Conservation (phyloP, 108 stramenopile species). For the Skeletonema marinoi region DNA sequence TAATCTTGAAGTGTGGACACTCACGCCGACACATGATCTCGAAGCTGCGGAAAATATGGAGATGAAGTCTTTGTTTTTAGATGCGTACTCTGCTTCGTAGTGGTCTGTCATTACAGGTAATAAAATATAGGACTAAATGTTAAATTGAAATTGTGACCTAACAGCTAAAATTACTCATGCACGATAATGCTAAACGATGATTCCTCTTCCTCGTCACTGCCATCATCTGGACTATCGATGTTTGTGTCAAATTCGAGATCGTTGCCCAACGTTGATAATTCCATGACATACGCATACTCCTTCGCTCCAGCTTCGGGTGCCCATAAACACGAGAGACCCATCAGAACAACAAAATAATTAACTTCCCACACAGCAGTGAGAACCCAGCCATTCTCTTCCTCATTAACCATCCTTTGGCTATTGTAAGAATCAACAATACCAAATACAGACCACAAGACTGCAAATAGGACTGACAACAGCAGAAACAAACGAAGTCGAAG, state of each 20-base stretch:
- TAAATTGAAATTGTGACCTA: neutral
- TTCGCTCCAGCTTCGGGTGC: conserved; percentile 80
- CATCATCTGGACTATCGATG: conserved; percentile 54
- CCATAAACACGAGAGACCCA: conserved; percentile 77
- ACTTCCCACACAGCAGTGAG: conserved; percentile 75
- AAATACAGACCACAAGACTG: conserved; percentile 80
- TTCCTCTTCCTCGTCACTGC: conserved; percentile 29
- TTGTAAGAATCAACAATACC: conserved; percentile 74
- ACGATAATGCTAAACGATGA: conserved; percentile 30
- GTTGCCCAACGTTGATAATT: conserved; percentile 63
- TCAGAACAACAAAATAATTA: conserved; percentile 79
- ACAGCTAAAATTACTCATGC: conserved; percentile 11
- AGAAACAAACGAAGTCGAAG: conserved; percentile 77
- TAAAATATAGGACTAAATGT: conserved; percentile 1
- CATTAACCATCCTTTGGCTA: conserved; percentile 63
- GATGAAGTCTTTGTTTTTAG: conserved; percentile 72
- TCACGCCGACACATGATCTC: conserved; percentile 68
- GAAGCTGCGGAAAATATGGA: conserved; percentile 69
- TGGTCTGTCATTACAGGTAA: neutral
- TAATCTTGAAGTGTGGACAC: conserved; percentile 81
- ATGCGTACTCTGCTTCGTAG: conserved; percentile 10
- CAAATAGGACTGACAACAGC: conserved; percentile 80
- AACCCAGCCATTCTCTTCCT: conserved; percentile 72
- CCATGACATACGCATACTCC: conserved; percentile 89
- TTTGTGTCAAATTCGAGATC: conserved; percentile 52